phyloP scores from a whole-genome alignment of 768 basidiomycete genomes.

The Hypholoma fasciculare region DNA sequence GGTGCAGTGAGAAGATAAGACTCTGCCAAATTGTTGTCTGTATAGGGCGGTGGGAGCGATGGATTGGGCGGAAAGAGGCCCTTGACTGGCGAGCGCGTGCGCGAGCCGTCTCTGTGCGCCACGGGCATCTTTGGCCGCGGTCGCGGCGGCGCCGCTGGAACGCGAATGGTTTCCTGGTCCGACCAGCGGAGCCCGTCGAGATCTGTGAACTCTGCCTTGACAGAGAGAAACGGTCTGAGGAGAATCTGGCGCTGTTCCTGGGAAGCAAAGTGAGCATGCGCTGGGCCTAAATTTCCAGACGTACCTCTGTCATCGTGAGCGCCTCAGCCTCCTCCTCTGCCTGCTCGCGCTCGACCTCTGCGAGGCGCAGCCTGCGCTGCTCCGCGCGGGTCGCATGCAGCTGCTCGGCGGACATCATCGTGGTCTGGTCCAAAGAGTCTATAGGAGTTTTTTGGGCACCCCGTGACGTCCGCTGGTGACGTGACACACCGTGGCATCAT shows the following conservation, averaged over 20 bases:
- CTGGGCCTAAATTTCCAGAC: not conserved
- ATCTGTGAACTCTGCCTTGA: constrained; percentile 63
- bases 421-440: not conserved
- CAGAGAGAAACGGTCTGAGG: constrained; percentile 46
- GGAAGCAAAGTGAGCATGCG: not conserved
- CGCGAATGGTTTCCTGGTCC: constrained; percentile 27
- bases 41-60: not conserved
- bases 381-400: constrained; percentile 38
- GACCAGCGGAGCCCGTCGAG: constrained; percentile 60
- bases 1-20: not conserved
- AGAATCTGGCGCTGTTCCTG: constrained; percentile 43
- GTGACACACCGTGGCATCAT: constrained; percentile 21
- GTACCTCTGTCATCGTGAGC: constrained; percentile 59
- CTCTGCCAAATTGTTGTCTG: not conserved
- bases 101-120: constrained; percentile 20
- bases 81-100: constrained; percentile 29
- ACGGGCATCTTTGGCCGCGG: not conserved
- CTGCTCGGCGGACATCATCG: constrained; percentile 4
- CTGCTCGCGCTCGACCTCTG: constrained; percentile 54
- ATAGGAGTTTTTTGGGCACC: too few species aligned
- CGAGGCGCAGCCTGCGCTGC: constrained; percentile 44
- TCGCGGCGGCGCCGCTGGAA: constrained; percentile 24
- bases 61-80: constrained; percentile 20
- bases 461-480: constrained; percentile 8
- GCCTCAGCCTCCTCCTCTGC: constrained; percentile 55